These are phyloP conservation scores for Diaporthe destruens DNA, from an alignment of 2,329 filamentous ascomycete species.

Conservation along the genomic window DNA sequence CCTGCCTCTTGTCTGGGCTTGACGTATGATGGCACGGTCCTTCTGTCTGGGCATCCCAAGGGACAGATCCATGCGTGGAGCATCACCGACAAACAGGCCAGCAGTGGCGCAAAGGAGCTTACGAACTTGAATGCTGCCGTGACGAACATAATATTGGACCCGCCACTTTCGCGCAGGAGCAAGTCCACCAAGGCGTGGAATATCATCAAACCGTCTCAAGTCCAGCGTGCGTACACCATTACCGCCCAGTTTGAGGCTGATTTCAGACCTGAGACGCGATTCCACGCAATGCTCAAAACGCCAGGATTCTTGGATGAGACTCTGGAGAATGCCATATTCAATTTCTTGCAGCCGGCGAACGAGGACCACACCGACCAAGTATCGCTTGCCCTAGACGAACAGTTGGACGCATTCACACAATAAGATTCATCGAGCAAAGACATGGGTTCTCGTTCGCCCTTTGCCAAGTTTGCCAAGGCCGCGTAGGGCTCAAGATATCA, in stretches of 20 bases:
- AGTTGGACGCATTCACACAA: slow-evolving; percentile 56
- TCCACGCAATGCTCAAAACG: slow-evolving; percentile 59
- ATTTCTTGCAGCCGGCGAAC: slow-evolving; percentile 55
- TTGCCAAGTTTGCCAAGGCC: slow-evolving; percentile 40
- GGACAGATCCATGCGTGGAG: slow-evolving; percentile 88
- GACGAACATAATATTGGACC: slow-evolving; percentile 82
- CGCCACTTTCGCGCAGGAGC: slow-evolving; percentile 62
- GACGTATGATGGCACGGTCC: slow-evolving; percentile 83
- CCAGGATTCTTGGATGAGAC: slow-evolving; percentile 61
- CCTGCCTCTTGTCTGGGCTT: slow-evolving; percentile 76
- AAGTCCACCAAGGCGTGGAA: slow-evolving; percentile 64
- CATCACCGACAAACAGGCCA: slow-evolving; percentile 66
- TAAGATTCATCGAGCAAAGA: slow-evolving; percentile 53
- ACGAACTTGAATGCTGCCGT: slow-evolving; percentile 83
- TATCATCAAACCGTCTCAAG: slow-evolving; percentile 85
- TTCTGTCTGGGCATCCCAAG: slow-evolving; percentile 84
- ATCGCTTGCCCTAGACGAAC: slow-evolving; percentile 53
- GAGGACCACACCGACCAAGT: slow-evolving; percentile 52
- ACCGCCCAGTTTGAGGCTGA: slow-evolving; percentile 71
- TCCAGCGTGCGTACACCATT: slow-evolving; percentile 73
- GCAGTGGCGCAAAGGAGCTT: slow-evolving; percentile 75
- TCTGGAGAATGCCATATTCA: slow-evolving; percentile 64
- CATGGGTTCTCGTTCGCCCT: slow-evolving; percentile 47
- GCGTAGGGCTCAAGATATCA: slow-evolving; percentile 25
- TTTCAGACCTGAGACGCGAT: slow-evolving; percentile 55